phyloP scores from a whole-genome alignment of 257 asterid species.

The Fraxinus anomala region DNA sequence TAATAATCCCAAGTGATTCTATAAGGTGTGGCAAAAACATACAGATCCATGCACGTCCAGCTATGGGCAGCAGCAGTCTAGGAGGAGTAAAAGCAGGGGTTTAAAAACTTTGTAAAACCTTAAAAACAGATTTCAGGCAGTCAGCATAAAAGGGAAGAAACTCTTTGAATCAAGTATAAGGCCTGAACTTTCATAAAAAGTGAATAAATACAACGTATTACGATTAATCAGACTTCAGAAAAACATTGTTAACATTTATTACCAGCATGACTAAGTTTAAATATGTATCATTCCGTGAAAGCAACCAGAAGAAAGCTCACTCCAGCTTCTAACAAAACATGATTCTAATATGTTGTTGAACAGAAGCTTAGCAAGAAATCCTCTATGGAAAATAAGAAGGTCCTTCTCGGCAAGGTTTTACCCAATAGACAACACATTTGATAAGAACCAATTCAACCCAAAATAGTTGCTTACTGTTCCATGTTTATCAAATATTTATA shows the following conservation, averaged over 20 bases:
- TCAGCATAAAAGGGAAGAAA: background rate
- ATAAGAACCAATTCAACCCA: constrained; percentile 6
- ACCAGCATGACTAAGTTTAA: background rate
- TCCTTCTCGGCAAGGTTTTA: background rate
- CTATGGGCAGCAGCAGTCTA: constrained; percentile 95
- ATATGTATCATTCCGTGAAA: background rate
- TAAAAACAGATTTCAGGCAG: background rate
- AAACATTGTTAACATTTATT: background rate
- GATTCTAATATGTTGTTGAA: background rate
- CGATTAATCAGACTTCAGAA: background rate
- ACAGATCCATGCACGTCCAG: constrained; percentile 99
- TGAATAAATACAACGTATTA: background rate
- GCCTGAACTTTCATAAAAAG: background rate
- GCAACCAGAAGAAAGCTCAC: background rate
- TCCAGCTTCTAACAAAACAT: background rate
- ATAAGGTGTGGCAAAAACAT: constrained; percentile 98
- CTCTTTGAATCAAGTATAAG: background rate
- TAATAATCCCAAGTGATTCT: constrained; percentile 98
- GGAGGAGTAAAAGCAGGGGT: background rate
- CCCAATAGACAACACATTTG: background rate
- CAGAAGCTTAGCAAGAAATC: background rate
- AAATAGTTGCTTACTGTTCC: background rate
- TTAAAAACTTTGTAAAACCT: constrained; percentile 18
- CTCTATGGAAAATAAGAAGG: background rate
- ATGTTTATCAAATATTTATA: background rate